These are phyloP conservation scores for Plasmodium knowlesi DNA, from an alignment of 169 alveolate genomes.

Conservation along the genomic window DNA sequence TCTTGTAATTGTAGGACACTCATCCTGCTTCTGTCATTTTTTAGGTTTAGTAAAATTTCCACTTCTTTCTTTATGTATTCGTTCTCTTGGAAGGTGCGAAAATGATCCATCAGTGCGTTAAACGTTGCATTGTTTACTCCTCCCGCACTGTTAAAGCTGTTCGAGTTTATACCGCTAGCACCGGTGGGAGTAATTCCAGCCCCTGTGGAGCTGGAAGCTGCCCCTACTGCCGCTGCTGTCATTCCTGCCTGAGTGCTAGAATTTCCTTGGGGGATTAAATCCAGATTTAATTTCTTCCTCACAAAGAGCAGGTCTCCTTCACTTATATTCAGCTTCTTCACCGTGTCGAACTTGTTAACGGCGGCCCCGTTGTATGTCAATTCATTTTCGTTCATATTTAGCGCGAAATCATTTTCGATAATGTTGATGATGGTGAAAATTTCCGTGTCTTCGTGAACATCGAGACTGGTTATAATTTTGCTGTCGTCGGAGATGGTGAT, in stretches of 20 bases:
- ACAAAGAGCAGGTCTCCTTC: conserved; percentile 71
- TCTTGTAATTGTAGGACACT: conserved; percentile 43
- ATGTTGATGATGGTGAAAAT: conserved; percentile 49
- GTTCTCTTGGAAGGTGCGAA: conserved; percentile 40
- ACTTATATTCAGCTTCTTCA: conserved; percentile 47
- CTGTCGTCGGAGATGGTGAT: conserved; percentile 71
- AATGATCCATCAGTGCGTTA: conserved; percentile 35
- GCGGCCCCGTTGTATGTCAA: conserved; percentile 52
- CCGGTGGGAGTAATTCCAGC: background rate
- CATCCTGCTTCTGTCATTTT: conserved; percentile 47
- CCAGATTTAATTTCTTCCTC: conserved; percentile 33
- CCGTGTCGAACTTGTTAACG: conserved; percentile 27
- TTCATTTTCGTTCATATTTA: conserved; percentile 58
- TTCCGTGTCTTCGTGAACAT: conserved; percentile 71
- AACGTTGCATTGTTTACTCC: conserved; percentile 8
- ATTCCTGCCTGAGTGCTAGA: background rate
- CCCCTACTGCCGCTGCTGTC: background rate
- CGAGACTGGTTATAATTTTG: conserved; percentile 69
- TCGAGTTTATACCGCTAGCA: background rate
- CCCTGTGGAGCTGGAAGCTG: background rate
- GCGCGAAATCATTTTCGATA: conserved; percentile 60
- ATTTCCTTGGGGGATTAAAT: conserved; percentile 1
- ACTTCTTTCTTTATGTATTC: conserved; percentile 63
- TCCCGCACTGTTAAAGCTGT: background rate
- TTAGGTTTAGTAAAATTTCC: conserved; percentile 29